Evolutionary conservation across 2,329 filamentous ascomycete genomes (phyloP).

Genomic region (Botryotinia convoluta): DNA sequence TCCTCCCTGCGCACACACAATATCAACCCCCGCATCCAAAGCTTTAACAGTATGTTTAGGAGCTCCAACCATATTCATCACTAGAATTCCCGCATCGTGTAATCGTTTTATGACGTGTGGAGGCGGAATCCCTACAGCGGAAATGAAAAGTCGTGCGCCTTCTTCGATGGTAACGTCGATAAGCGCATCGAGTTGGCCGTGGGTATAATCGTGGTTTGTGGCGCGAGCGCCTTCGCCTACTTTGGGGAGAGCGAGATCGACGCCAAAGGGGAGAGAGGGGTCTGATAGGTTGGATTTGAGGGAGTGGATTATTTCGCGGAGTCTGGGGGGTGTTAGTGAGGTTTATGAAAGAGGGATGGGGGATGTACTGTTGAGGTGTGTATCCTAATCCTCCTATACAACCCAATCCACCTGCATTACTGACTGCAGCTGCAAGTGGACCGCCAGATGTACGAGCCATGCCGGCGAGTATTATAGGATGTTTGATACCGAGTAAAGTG

Average conservation of each 20-base stretch:
- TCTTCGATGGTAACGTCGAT: constrained; percentile 83
- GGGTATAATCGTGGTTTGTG: constrained; percentile 95
- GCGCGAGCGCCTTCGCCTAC: constrained; percentile 78
- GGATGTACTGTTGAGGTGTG: constrained; percentile 50
- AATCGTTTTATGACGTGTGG: constrained; percentile 68
- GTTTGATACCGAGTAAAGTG: constrained; percentile 74
- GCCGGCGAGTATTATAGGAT: constrained; percentile 88
- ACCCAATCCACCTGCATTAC: constrained; percentile 71
- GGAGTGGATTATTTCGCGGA: constrained; percentile 78
- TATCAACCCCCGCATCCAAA: constrained; percentile 80
- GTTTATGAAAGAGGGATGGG: not conserved
- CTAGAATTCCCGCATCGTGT: constrained; percentile 73
- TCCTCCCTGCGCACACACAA: constrained; percentile 88
- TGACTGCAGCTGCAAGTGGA: constrained; percentile 77
- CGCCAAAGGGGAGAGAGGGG: constrained; percentile 76
- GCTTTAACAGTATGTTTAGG: constrained; percentile 90
- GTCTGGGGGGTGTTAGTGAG: constrained; percentile 33
- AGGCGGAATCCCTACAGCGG: constrained; percentile 84
- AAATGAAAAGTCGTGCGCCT: constrained; percentile 82
- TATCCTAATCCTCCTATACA: constrained; percentile 71
- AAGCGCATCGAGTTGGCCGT: constrained; percentile 81
- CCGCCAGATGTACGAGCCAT: constrained; percentile 87
- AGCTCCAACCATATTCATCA: constrained; percentile 98
- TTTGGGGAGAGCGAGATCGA: constrained; percentile 89
- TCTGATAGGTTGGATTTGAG: constrained; percentile 71